Conservation (phyloP, 2,329 filamentous ascomycete genomes). For the Penicillium sp. region DNA sequence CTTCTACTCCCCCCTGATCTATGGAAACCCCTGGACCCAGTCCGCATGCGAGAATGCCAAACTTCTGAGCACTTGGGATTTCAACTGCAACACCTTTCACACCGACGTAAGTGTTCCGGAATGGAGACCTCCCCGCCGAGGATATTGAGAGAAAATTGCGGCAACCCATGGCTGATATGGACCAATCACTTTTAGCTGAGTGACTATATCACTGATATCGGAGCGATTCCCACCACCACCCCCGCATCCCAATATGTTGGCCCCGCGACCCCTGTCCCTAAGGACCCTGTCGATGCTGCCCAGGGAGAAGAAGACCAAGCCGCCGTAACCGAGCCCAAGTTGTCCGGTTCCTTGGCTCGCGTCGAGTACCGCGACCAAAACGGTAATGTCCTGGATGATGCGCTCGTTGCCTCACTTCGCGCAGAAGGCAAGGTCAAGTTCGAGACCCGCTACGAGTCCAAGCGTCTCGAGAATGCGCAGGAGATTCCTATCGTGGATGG, state of each 20-base stretch:
- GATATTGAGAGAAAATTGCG: conserved; percentile 26
- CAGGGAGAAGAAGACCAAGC: conserved; percentile 30
- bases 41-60: conserved; percentile 84
- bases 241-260: conserved; percentile 24
- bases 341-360: conserved; percentile 71
- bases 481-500: conserved; percentile 61
- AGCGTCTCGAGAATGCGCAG: conserved; percentile 75
- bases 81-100: conserved; percentile 94
- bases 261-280: conserved; percentile 18
- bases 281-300: conserved; percentile 23
- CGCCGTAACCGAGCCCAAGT: conserved; percentile 25
- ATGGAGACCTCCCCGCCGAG: conserved; percentile 36
- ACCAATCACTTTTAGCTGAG: conserved; percentile 37
- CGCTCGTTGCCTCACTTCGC: conserved; percentile 75
- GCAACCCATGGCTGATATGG: conserved; percentile 30
- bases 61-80: conserved; percentile 89
- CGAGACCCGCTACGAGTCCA: conserved; percentile 94
- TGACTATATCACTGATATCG: conserved; percentile 41
- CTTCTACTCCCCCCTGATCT: conserved; percentile 85
- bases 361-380: conserved; percentile 95
- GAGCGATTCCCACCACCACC: conserved; percentile 30
- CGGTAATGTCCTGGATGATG: conserved; percentile 82
- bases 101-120: conserved; percentile 71
- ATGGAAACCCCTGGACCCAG: conserved; percentile 94
- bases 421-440: conserved; percentile 89